A percentile compares a stretch with the other conserved stretches of the same genome.
Conservation (phyloP, 192 early-diverging fungal genomes). For the Blastocladiella britannica region DNA sequence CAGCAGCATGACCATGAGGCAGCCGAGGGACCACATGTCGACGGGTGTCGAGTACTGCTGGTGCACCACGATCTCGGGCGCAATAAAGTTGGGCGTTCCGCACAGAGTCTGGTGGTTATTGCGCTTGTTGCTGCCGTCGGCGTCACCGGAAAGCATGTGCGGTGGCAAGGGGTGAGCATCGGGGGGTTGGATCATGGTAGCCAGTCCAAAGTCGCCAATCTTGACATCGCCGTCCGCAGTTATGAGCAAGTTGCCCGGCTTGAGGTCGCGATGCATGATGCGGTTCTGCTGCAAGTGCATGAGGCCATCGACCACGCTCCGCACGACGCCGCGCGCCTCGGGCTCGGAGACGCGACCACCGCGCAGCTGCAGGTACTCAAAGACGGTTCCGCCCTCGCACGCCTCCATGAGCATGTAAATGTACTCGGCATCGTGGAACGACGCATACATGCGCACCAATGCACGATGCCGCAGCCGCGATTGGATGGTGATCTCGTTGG, state of each 20-base stretch:
- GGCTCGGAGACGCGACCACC: not conserved
- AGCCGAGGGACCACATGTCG: slow-evolving; percentile 8
- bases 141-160: too few relatives aligned
- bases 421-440: not conserved
- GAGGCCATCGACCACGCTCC: slow-evolving; percentile 9
- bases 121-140: too few relatives aligned
- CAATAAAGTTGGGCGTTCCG: slow-evolving; percentile 4
- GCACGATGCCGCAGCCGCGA: not conserved
- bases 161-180: slow-evolving; percentile 15
- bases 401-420: not conserved
- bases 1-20: slow-evolving; percentile 5
- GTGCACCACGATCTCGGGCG: slow-evolving; percentile 6
- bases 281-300: slow-evolving; percentile 28
- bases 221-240: slow-evolving; percentile 48
- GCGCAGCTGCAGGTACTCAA: not conserved
- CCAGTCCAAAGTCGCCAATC: slow-evolving; percentile 55
- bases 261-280: slow-evolving; percentile 34
- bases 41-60: slow-evolving; percentile 9
- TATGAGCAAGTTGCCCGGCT: slow-evolving; percentile 42
- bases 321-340: not conserved
- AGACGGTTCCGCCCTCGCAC: not conserved
- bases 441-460: not conserved
- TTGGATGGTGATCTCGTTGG: not conserved
- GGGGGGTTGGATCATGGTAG: slow-evolving; percentile 27
- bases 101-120: not conserved